Evolutionary conservation across 108 stramenopile species (phyloP).

Genomic region (Hondaea fermentalgiana): DNA sequence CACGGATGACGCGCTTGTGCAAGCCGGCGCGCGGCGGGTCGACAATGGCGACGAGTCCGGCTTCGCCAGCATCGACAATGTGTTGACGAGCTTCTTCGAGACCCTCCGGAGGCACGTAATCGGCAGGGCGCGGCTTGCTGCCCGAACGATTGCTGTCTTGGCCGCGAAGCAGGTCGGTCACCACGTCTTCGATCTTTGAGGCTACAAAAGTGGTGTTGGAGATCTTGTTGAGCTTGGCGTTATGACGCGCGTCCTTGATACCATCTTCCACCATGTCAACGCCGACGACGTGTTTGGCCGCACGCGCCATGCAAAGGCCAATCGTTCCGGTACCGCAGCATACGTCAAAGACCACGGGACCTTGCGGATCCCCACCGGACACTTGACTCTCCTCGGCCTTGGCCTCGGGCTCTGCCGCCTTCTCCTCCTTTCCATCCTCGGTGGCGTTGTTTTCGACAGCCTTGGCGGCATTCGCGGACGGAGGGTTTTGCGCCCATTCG

Average conservation of each 20-base stretch:
- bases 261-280: conserved; percentile 74
- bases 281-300: conserved; percentile 64
- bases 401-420: not conserved
- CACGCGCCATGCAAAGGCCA: conserved; percentile 68
- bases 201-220: conserved; percentile 56
- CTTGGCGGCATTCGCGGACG: not conserved
- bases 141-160: not conserved
- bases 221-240: conserved; percentile 61
- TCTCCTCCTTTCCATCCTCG: not conserved
- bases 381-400: not conserved
- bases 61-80: not conserved
- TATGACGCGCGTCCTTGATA: conserved; percentile 68
- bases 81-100: not conserved
- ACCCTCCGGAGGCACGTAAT: not conserved
- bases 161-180: conserved; percentile 25
- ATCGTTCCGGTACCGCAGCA: conserved; percentile 93
- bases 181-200: conserved; percentile 59
- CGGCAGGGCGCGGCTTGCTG: no score
- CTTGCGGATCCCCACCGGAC: not conserved
- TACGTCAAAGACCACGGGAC: conserved; percentile 61
- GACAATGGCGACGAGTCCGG: conserved; percentile 65
- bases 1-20: conserved; percentile 60
- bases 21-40: conserved; percentile 87
- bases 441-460: not conserved
- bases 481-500: conserved; percentile 51